Conservation (phyloP, 225 moss, liverwort and hornwort species). For the Sphagnum tenellum region DNA sequence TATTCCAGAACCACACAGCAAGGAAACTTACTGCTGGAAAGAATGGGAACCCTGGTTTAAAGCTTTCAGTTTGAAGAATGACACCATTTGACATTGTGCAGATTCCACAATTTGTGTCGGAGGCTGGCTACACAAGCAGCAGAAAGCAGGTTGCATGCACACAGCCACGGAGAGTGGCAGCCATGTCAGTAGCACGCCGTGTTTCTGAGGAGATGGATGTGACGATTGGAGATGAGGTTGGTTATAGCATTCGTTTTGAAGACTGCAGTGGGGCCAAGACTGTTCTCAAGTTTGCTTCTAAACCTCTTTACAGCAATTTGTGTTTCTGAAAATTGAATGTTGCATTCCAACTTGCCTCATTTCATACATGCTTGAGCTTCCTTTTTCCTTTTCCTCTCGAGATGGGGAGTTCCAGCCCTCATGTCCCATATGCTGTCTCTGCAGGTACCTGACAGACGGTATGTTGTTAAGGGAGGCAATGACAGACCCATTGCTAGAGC, state of each 20-base stretch:
- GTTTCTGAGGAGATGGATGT: constrained; percentile 99
- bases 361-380: too few relatives aligned
- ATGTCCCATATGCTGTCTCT: neutral
- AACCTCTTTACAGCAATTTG: neutral
- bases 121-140: constrained; percentile 94
- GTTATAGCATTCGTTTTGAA: constrained; percentile 97
- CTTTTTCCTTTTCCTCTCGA: too few relatives aligned
- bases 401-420: too few relatives aligned
- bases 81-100: constrained; percentile 10
- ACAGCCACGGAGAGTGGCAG: constrained; percentile 94
- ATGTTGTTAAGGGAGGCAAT: constrained; percentile 98
- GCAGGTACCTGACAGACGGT: constrained; percentile 88
- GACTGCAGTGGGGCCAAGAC: constrained; percentile 98
- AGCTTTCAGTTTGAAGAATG: too few relatives aligned
- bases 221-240: constrained; percentile 95
- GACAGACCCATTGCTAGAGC: constrained; percentile 93
- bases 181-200: constrained; percentile 98
- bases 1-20: too few relatives aligned
- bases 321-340: too few relatives aligned
- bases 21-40: too few relatives aligned
- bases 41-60: too few relatives aligned
- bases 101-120: constrained; percentile 99
- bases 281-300: constrained; percentile 50
- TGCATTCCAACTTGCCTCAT: too few relatives aligned
- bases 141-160: constrained; percentile 99